Conservation (phyloP, 768 basidiomycete species). For the Epithele typhae region DNA sequence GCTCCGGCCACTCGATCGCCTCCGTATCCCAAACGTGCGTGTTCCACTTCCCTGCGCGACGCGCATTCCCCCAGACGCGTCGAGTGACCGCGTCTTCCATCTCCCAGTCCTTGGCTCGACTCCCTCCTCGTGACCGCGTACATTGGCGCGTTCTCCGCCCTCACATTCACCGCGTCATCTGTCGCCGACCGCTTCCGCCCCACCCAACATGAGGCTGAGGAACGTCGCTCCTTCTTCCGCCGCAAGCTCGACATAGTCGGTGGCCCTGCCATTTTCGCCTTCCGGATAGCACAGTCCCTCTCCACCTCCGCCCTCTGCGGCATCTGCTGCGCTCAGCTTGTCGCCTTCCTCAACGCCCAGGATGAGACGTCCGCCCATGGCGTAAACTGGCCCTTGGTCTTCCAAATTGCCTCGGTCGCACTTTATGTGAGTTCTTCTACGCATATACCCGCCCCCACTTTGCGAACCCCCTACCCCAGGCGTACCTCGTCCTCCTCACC, state of each 20-base stretch:
- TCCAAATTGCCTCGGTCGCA: constrained; percentile 26
- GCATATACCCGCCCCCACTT: neutral
- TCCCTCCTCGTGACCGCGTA: neutral
- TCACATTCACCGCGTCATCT: neutral
- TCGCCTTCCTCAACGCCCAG: neutral
- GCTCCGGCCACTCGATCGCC: neutral
- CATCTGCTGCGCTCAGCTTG: constrained; percentile 30
- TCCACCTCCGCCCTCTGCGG: constrained; percentile 29
- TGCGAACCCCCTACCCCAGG: constrained; percentile 17
- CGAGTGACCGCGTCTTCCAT: no score
- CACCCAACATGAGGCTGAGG: neutral
- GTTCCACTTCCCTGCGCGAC: neutral
- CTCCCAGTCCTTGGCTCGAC: neutral
- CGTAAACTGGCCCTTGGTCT: constrained; percentile 24
- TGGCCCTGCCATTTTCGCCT: constrained; percentile 30
- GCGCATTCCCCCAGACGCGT: no score
- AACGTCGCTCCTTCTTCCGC: neutral
- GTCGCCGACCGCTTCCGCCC: constrained; percentile 25
- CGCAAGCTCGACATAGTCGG: constrained; percentile 12
- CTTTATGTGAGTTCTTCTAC: constrained; percentile 13
- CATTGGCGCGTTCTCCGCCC: neutral
- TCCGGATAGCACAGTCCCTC: constrained; percentile 29
- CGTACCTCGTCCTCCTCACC: constrained; percentile 31
- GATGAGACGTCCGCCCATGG: constrained; percentile 5
- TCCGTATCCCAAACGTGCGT: neutral